These are phyloP conservation scores for Starmerella bombicola DNA, from an alignment of 805 yeast genomes.

Conservation along the genomic window DNA sequence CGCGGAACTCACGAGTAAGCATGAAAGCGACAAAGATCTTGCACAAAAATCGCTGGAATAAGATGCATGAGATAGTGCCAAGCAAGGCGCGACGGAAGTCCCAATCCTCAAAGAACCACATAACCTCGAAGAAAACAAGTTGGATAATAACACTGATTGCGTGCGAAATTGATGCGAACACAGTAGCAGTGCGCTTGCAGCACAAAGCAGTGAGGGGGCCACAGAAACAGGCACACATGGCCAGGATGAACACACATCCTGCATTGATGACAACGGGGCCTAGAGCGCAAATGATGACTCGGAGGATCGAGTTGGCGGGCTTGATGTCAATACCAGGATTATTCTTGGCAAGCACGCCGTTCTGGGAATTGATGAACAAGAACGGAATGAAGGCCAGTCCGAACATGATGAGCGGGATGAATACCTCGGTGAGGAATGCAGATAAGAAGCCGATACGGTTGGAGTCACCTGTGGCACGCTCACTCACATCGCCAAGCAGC, in stretches of 20 bases:
- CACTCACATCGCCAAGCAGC: slow-evolving; percentile 53
- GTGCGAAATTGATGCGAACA: slow-evolving; percentile 90
- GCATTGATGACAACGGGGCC: slow-evolving; percentile 86
- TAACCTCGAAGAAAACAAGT: slow-evolving; percentile 75
- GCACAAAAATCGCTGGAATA: slow-evolving; percentile 78
- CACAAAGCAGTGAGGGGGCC: slow-evolving; percentile 93
- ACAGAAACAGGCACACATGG: slow-evolving; percentile 86
- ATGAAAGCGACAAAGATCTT: slow-evolving; percentile 65
- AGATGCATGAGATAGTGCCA: slow-evolving; percentile 73
- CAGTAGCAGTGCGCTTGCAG: slow-evolving; percentile 94
- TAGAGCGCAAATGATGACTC: slow-evolving; percentile 51
- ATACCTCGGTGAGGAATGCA: slow-evolving; percentile 64
- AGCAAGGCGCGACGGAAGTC: slow-evolving; percentile 72
- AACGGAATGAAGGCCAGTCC: slow-evolving; percentile 60
- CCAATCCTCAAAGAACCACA: slow-evolving; percentile 97
- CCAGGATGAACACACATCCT: slow-evolving; percentile 67
- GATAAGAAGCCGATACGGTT: slow-evolving; percentile 70
- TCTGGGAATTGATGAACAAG: slow-evolving; percentile 73
- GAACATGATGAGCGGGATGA: slow-evolving; percentile 60
- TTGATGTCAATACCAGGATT: slow-evolving; percentile 18
- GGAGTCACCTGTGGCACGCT: slow-evolving; percentile 50
- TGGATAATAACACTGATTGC: slow-evolving; percentile 86
- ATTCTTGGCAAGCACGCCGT: slow-evolving; percentile 43
- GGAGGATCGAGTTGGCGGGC: slow-evolving; percentile 45
- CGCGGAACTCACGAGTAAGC: slow-evolving; percentile 91